Base-by-base conservation (phyloP, 2,329 filamentous ascomycete genomes). In the Teratosphaeria epicoccoides region DNA sequence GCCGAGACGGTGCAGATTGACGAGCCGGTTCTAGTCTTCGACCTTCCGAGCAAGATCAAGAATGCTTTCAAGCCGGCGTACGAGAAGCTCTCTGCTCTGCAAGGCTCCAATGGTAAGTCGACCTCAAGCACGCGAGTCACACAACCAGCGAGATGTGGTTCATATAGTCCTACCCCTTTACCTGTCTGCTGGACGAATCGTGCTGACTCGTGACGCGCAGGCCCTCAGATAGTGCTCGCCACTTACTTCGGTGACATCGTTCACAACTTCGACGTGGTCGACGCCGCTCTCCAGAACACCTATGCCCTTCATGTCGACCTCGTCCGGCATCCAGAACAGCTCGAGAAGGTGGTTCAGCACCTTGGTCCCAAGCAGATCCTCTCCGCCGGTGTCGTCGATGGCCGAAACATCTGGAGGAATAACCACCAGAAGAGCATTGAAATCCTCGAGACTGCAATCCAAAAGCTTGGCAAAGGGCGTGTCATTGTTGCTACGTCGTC, bases 331-430 rank as follows among this genome's bases (percentile, higher is more conserved):
- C 93, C 93, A 51, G 91, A 97, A 80, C 93, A 98, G 79, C 85
- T 98, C 59, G 83, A 93, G 57, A 82, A 85, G 61, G 88, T 98
- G 66, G 73, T 88, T 63, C 79, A 77, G 67, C 84, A 89, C 66
- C 83, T 98, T 60, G 89, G 88, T 71, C 75, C 88, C 70, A 88
- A 89, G 72, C 94, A 95, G 70, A 74, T 89, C 63, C 84, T 98
- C 61, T 98, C 93, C 61, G 86, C 84, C 60, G 93, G 93, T 88
- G 87, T 98, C 64, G 93, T 98, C 62, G 90, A 98, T 66, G 93
- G 93, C 67, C 89, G 93, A 68, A 98, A 98, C 82, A 97, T 98
- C 80, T 98, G 93, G 93, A 98, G 98, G 87, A 96, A 89, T 76
- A 95, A 97, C 84, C 86, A 96, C 78, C 87, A 95, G 82, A 83